Conservation (phyloP, 768 basidiomycete genomes). For the Leccinum obscurum region DNA sequence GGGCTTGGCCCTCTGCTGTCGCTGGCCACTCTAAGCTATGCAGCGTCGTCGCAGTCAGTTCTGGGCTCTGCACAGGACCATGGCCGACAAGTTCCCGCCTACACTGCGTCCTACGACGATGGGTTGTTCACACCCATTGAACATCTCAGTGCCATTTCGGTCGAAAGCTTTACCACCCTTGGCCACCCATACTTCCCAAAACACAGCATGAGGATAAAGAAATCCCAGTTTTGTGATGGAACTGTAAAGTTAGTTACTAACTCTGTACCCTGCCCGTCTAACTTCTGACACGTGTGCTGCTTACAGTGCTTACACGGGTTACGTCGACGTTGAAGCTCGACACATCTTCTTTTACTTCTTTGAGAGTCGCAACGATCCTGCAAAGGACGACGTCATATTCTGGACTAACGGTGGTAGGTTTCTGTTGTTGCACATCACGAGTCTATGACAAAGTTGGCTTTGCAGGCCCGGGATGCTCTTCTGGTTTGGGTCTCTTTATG, state of each 20-base stretch:
- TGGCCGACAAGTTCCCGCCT: not conserved
- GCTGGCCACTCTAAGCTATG: conserved; percentile 13
- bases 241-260: conserved; percentile 36
- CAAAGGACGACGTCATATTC: conserved; percentile 58
- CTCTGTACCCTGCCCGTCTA: not conserved
- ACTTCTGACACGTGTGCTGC: not conserved
- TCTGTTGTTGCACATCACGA: conserved; percentile 7
- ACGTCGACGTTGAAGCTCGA: conserved; percentile 64
- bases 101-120: conserved; percentile 24
- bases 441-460: not conserved
- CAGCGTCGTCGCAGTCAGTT: conserved; percentile 21
- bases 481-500: conserved; percentile 68
- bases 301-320: conserved; percentile 59
- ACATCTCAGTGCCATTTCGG: conserved; percentile 29
- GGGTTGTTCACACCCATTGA: conserved; percentile 38
- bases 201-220: conserved; percentile 43
- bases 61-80: conserved; percentile 5
- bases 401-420: conserved; percentile 55
- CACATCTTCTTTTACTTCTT: conserved; percentile 78
- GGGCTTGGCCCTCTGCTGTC: conserved; percentile 8
- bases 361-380: conserved; percentile 61
- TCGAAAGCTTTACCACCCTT: conserved; percentile 38
- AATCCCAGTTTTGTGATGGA: conserved; percentile 39
- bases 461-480: conserved; percentile 51
- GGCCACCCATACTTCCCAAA: conserved; percentile 46